Evolutionary conservation across 1,139 yeast genomes (phyloP).

Genomic region (Pichia sp.): DNA sequence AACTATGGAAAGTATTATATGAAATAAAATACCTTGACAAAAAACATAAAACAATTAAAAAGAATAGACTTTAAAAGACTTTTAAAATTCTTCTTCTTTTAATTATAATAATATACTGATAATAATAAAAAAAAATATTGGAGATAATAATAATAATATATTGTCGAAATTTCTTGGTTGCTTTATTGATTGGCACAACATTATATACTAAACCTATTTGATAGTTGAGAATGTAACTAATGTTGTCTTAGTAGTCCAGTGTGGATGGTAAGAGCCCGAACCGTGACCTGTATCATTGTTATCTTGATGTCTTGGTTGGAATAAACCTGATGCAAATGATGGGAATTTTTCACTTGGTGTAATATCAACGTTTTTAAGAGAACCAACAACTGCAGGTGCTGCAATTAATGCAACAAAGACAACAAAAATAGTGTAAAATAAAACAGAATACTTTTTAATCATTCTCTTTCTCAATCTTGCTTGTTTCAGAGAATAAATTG

Average conservation of each 20-base stretch:
- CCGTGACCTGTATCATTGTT: conserved; percentile 78
- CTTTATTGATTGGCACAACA: too few relatives aligned
- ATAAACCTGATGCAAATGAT: conserved; percentile 59
- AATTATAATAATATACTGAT: not conserved
- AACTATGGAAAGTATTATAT: not conserved
- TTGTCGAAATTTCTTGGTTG: too few relatives aligned
- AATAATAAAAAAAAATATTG: not conserved
- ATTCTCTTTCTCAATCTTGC: conserved; percentile 96
- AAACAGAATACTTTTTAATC: conserved; percentile 88
- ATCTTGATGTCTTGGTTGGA: conserved; percentile 79
- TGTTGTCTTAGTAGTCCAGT: conserved; percentile 49
- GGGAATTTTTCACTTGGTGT: conserved; percentile 34
- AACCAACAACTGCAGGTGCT: conserved; percentile 80
- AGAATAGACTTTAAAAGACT: too few relatives aligned
- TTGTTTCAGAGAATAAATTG: conserved; percentile 95
- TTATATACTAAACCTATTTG: conserved; percentile 38
- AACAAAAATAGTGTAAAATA: conserved; percentile 66
- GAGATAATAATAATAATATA: not conserved
- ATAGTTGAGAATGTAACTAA: conserved; percentile 57
- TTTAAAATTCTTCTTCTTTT: too few relatives aligned
- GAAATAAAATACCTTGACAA: not conserved
- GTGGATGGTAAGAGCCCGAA: conserved; percentile 45
- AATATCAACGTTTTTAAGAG: conserved; percentile 30
- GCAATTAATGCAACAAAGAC: conserved; percentile 72
- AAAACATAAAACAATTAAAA: not conserved